Evolutionary conservation across 2,329 filamentous ascomycete species (phyloP).

Genomic region (Verticillium klebahnii): DNA sequence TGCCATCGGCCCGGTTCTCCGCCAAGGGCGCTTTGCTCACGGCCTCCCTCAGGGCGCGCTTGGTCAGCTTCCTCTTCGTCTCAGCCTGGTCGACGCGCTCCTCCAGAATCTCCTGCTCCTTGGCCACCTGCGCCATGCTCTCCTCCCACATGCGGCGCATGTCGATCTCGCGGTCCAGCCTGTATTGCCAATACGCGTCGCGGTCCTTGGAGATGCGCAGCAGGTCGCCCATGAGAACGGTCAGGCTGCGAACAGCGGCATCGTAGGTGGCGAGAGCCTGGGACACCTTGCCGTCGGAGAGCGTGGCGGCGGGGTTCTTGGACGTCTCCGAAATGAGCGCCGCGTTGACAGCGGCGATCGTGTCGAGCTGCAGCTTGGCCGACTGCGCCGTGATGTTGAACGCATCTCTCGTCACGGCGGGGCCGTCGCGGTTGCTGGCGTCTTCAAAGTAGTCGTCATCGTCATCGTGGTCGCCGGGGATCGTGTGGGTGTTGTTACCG

Average conservation of each 20-base stretch:
- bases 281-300: constrained; percentile 72
- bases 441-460: constrained; percentile 71
- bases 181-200: constrained; percentile 95
- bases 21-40: constrained; percentile 37
- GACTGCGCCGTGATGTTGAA: constrained; percentile 97
- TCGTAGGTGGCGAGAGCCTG: constrained; percentile 85
- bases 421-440: constrained; percentile 70
- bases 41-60: constrained; percentile 81
- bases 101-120: constrained; percentile 88
- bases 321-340: constrained; percentile 69
- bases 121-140: constrained; percentile 95
- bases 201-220: constrained; percentile 90
- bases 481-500: constrained; percentile 27
- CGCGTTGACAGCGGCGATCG: constrained; percentile 79
- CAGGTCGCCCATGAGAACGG: constrained; percentile 77
- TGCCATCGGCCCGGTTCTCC: constrained; percentile 20
- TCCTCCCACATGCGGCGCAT: constrained; percentile 98
- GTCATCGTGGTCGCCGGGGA: constrained; percentile 58
- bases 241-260: constrained; percentile 81
- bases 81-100: constrained; percentile 85
- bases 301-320: constrained; percentile 63
- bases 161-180: constrained; percentile 84
- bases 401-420: constrained; percentile 78
- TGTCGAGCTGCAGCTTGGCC: constrained; percentile 79
- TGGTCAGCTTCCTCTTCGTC: constrained; percentile 82